Base-by-base conservation (phyloP, 2,329 filamentous ascomycete genomes). In the Colletotrichum tofieldiae region DNA sequence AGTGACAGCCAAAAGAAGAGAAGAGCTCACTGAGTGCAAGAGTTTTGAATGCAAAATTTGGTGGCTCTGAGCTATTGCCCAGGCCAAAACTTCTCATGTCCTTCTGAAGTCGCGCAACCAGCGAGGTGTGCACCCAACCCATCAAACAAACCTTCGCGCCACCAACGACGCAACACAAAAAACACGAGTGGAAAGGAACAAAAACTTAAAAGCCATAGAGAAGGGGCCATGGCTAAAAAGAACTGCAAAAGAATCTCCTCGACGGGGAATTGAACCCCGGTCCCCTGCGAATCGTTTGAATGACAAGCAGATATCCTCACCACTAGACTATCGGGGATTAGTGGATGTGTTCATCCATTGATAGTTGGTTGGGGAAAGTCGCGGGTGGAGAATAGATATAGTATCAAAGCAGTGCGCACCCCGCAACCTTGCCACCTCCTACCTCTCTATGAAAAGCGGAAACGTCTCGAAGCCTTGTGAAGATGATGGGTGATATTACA, bases 301-400 rank as follows among this genome's bases (percentile, higher is more conserved):
- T 72, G 70, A 72, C 70, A 72, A 72, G 70, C 70, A 54, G 70
- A 72, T 72, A 72, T 72, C 70, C 70, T 72, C 70, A 72, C 70
- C 70, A 72, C 70, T 72, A 72, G 70, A 72, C 70, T 72, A 72
- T 72, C 70, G 66, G 61, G 70, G 70, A 72, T 56, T 47, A 6
- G 39, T 37, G 56, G 54, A 61, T 67, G 8, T 52, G 37, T 2
- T 20, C 61, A 64, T 64, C 61, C 51, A 64, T 11, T 67, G 52
- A 60, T 52, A 64, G 61, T 37, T 41, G 16, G 47, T 63, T 63
- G 35, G 1, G 3, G 1, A 1, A 7, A 0, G 0, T 0, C 2
- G 5, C 1, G 0, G 6, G 4, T 1, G 4, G 7, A 0, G 0
- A 0, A 0, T 41, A 41, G 16, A 63, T 63, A 20, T 63, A n/a